Evolutionary conservation across 208 protist species (phyloP).

Genomic region (Trypanosoma scelopori): DNA sequence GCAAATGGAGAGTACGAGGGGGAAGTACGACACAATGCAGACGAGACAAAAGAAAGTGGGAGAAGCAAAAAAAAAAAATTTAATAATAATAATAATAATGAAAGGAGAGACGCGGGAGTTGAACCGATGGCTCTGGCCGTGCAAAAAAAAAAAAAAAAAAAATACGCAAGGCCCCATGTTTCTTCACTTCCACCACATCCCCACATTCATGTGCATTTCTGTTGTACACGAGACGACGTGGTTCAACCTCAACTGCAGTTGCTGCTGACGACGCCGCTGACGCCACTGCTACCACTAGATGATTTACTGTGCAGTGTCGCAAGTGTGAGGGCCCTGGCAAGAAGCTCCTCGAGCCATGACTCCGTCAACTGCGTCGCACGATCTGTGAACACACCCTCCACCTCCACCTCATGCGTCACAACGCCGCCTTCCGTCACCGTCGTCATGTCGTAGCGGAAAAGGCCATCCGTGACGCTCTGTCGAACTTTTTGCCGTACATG

Average conservation of each 20-base stretch:
- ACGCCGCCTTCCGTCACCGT: slow-evolving; percentile 27
- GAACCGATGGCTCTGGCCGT: too few species aligned
- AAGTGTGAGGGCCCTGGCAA: slow-evolving; percentile 39
- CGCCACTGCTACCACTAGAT: neutral
- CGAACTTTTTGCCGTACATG: slow-evolving; percentile 64
- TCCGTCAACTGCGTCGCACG: slow-evolving; percentile 38
- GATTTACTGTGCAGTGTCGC: slow-evolving; percentile 20
- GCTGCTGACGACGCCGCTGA: neutral
- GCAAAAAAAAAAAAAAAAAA: slow-evolving; percentile 17
- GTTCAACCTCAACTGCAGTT: neutral
- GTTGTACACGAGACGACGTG: too few species aligned
- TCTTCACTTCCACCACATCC: too few species aligned
- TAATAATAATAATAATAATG: too few species aligned
- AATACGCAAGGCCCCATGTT: too few species aligned
- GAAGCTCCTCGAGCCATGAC: slow-evolving; percentile 44
- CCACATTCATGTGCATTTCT: too few species aligned
- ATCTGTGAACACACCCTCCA: slow-evolving; percentile 56
- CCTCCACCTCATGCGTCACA: slow-evolving; percentile 62
- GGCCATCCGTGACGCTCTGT: slow-evolving; percentile 35
- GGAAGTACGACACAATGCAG: slow-evolving; percentile 1
- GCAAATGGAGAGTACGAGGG: slow-evolving; percentile 1
- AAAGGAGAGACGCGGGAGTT: too few species aligned
- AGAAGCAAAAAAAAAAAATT: slow-evolving; percentile 12
- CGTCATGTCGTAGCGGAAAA: slow-evolving; percentile 71
- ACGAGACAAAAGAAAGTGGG: too few species aligned